Conservation (phyloP, 805 yeast genomes). For the Sugiyamaella floridensis region DNA sequence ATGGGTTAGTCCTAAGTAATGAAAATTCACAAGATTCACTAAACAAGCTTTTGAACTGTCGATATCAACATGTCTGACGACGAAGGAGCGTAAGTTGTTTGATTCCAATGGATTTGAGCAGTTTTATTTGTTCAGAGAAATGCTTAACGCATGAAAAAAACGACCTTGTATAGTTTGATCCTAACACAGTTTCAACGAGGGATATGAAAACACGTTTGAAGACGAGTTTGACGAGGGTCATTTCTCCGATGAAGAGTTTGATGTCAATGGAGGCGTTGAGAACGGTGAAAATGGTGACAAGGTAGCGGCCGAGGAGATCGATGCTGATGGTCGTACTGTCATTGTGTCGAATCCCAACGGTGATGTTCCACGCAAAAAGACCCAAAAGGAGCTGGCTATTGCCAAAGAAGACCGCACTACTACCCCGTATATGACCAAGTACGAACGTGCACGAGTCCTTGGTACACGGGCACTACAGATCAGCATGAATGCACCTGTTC, state of each 20-base stretch:
- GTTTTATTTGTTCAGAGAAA: too few relatives aligned
- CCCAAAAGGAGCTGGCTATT: slow-evolving; percentile 75
- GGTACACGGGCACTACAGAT: slow-evolving; percentile 98
- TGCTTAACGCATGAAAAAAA: too few relatives aligned
- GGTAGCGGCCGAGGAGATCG: slow-evolving; percentile 40
- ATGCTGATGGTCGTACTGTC: slow-evolving; percentile 68
- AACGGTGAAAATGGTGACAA: slow-evolving; percentile 23
- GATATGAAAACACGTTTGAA: slow-evolving; percentile 32
- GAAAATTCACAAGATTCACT: neutral
- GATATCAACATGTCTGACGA: slow-evolving; percentile 36
- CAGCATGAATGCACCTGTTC: slow-evolving; percentile 96
- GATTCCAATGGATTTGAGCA: too few relatives aligned
- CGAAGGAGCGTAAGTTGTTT: slow-evolving; percentile 33
- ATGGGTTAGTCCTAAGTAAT: neutral
- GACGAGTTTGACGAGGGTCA: slow-evolving; percentile 85
- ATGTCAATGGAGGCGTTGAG: slow-evolving; percentile 37
- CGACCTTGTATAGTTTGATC: neutral
- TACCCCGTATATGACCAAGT: slow-evolving; percentile 98
- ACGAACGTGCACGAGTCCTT: slow-evolving; percentile 93
- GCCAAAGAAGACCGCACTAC: slow-evolving; percentile 85
- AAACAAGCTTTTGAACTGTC: neutral
- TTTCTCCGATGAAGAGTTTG: slow-evolving; percentile 61
- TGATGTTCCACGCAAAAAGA: slow-evolving; percentile 44
- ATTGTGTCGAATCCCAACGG: slow-evolving; percentile 53
- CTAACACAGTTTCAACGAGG: slow-evolving; percentile 44